Evolutionary conservation across 805 yeast genomes (phyloP), one percentile per base, ranked within the genome.

Genomic region (Lipomyces oligophaga): DNA sequence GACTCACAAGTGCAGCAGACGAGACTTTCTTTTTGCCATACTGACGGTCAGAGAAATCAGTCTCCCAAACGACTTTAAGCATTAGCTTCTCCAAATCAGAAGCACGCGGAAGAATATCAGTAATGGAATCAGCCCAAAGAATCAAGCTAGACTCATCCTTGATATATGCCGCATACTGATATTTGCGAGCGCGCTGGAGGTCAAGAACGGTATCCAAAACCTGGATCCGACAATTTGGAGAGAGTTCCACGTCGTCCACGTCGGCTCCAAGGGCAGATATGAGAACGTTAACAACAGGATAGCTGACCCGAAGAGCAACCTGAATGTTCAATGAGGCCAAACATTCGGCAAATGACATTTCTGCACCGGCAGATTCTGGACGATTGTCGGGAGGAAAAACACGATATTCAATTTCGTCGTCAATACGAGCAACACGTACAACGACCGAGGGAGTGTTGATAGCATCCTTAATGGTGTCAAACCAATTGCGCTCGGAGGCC

Each of bases 81-180:
- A 46, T 46, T 15, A 20, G 13, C 22, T 18, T 19, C 31, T 41
- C 47, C n/a, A 46, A 10, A 13, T 16, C 28, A 16, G 37, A 3
- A 15, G 42, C 51, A n/a, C 28, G 38, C n/a, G 25, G 22, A 15
- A 46, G 22, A 11, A 35, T 15, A 3, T 25, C 26, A n/a, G 15
- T 15, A 31, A 41, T 34, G 13, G 27, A 34, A 15, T 46, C 51
- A 5, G 47, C 37, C 51, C 51, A 46, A 20, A 46, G 37, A 18
- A 46, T 24, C 10, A 46, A 30, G 28, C 46, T 36, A 15, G 16
- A 6, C 5, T 43, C 47, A 6, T 24, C 11, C 5, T 42, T 38
- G 26, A 46, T 38, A 30, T 41, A 46, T 3, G 51, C 51, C 5
- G 47, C 41, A 27, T 41, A 37, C 21, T 46, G 51, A 26, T 42